Conservation (phyloP, 352 stramenopile genomes). For the Pythium brachiatum region DNA sequence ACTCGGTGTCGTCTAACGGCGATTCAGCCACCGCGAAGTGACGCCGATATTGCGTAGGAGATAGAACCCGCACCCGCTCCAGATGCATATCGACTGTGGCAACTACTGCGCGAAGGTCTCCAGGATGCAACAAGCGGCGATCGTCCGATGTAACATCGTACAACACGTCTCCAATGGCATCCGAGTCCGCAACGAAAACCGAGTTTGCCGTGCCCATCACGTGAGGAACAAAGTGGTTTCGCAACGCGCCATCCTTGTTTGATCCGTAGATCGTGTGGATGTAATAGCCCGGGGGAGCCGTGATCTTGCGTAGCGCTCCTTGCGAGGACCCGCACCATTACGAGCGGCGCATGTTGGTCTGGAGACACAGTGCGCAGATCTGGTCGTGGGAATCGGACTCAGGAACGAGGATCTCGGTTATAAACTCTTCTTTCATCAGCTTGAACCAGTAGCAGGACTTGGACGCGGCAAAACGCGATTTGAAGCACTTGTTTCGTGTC, state of each 20-base stretch:
- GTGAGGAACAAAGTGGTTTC: not conserved
- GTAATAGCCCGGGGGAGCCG: not conserved
- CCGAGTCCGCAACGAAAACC: too few relatives aligned
- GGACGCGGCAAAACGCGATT: too few relatives aligned
- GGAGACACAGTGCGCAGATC: not conserved
- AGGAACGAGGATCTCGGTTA: not conserved
- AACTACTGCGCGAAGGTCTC: too few relatives aligned
- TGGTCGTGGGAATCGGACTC: not conserved
- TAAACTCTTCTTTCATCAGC: not conserved
- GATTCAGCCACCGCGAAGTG: not conserved
- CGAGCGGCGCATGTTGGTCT: not conserved
- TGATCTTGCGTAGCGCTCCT: not conserved
- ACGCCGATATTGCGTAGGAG: not conserved
- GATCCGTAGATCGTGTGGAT: slow-evolving; percentile 1
- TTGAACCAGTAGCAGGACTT: too few relatives aligned
- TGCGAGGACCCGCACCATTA: not conserved
- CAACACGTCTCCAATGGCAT: too few relatives aligned
- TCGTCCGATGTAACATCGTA: too few relatives aligned
- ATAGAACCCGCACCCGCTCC: not conserved
- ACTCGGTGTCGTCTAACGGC: not conserved
- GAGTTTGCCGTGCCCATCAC: too few relatives aligned
- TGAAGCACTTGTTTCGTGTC: not conserved
- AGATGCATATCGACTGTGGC: not conserved
- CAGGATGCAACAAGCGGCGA: too few relatives aligned
- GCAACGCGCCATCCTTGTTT: not conserved